Evolutionary conservation across 805 yeast genomes (phyloP), one percentile per base, ranked within the genome.

Genomic region (Nakazawaea wyomingensis): DNA sequence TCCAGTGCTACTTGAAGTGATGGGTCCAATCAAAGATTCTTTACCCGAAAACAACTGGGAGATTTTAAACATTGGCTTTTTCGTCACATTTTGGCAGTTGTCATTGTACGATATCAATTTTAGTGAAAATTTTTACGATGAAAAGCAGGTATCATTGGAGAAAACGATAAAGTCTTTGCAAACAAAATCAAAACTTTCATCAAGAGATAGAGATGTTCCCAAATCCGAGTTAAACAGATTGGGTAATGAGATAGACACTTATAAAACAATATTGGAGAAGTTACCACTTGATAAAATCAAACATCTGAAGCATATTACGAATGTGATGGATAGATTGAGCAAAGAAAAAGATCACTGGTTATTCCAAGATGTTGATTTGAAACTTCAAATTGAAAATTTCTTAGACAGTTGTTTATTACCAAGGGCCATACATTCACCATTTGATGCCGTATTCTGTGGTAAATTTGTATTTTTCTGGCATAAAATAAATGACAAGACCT

Each of bases 381-480:
- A 45, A 3, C 42, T 17, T 1, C 33, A 39, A 41, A 7, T 44
- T 20, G 39, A 18, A 39, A 43, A 61, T 1, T 75, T 87, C 37
- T 55, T 87, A 28, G 81, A 82, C 47, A 58, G 61, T 41, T 87
- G 96, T 59, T 52, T 87, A 5, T 60, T 89, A 10, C 96, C 96
- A 9, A 69, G 97, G 50, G 72, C 81, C 3, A 59, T 83, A 2
- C 88, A 83, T 49, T 85, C 96, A 0, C 79, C 95, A 0, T 75
- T 82, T 48, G 97, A 89, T 63, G 95, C 96, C 0, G 67, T 84
- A 0, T 90, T 65, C 55, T 61, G 80, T 28, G 77, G 85, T 0
- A 68, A 70, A 43, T 86, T 89, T 54, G 48, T 88, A 7, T 71
- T 77, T 44, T 62, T 68, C 34, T 52, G 80, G 16, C 77, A 80